These are phyloP conservation scores for Cercophora sp. DNA, from an alignment of 495 filamentous ascomycete species.

Conservation along the genomic window DNA sequence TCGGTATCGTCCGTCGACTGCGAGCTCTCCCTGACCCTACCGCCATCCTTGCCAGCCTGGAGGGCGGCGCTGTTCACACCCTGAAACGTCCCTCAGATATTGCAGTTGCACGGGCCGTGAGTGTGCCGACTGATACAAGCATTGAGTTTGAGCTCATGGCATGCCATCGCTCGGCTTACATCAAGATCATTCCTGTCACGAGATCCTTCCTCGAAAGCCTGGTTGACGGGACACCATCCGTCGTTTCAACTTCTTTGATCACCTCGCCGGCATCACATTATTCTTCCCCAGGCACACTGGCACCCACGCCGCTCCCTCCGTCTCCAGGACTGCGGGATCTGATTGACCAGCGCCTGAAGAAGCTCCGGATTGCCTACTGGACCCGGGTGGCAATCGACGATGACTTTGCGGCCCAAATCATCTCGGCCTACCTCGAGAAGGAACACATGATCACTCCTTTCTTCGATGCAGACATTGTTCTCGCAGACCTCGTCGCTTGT, in stretches of 20 bases:
- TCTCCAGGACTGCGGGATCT: too few species aligned
- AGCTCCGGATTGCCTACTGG: constrained; percentile 20
- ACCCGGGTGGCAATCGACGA: constrained; percentile 13
- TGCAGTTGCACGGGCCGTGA: neutral
- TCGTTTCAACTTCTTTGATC: neutral
- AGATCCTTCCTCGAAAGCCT: neutral
- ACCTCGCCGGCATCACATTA: neutral
- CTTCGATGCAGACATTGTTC: constrained; percentile 12
- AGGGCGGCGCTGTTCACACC: neutral
- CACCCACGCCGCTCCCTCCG: too few species aligned
- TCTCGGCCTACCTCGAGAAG: constrained; percentile 26
- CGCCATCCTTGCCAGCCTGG: neutral
- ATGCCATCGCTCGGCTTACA: neutral
- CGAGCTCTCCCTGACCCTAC: neutral
- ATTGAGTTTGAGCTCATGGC: neutral
- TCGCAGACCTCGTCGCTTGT: neutral
- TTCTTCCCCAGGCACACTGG: too few species aligned
- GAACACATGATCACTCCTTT: constrained; percentile 19
- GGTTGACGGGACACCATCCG: neutral
- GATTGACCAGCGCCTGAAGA: constrained; percentile 23
- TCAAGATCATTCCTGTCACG: neutral
- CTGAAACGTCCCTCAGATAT: neutral
- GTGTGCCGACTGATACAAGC: neutral
- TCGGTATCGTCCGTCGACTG: neutral
- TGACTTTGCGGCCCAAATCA: constrained; percentile 17